Evolutionary conservation across 1,284 basidiomycete species (phyloP).

Genomic region (Sphagnurus paluster): DNA sequence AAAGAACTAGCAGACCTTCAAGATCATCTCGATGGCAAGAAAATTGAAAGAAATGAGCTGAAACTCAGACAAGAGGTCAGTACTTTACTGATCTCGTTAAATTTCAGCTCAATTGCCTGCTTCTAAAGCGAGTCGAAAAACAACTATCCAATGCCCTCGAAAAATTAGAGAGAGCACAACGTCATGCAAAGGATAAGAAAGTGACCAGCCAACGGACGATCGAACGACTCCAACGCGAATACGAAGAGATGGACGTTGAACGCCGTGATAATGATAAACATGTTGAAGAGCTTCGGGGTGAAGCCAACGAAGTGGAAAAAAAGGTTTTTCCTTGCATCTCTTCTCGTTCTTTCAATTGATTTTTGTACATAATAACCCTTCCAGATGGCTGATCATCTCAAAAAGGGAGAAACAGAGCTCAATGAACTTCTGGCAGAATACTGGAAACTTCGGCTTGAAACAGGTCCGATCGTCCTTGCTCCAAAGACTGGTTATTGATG

Average conservation of each 20-base stretch:
- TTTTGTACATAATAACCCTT: conserved; percentile 1
- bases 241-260: conserved; percentile 73
- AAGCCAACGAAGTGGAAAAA: conserved; percentile 63
- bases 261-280: conserved; percentile 74
- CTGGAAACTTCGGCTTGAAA: conserved; percentile 76
- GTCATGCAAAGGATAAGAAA: conserved; percentile 75
- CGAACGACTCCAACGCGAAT: conserved; percentile 71
- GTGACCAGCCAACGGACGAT: conserved; percentile 66
- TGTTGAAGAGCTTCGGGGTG: conserved; percentile 68
- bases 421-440: conserved; percentile 79
- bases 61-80: conserved; percentile 64
- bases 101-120: not conserved
- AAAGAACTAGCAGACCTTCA: conserved; percentile 65
- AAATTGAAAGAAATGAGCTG: conserved; percentile 71
- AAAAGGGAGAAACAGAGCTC: conserved; percentile 70
- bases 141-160: conserved; percentile 77
- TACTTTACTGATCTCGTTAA: not conserved
- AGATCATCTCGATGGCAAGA: conserved; percentile 67
- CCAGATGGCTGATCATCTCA: conserved; percentile 75
- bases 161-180: conserved; percentile 72
- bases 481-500: conserved; percentile 2
- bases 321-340: conserved; percentile 43
- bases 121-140: conserved; percentile 64
- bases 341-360: not conserved
- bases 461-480: conserved; percentile 48